Base-by-base conservation (phyloP, 169 alveolate genomes). In the Plasmodium vivax region DNA sequence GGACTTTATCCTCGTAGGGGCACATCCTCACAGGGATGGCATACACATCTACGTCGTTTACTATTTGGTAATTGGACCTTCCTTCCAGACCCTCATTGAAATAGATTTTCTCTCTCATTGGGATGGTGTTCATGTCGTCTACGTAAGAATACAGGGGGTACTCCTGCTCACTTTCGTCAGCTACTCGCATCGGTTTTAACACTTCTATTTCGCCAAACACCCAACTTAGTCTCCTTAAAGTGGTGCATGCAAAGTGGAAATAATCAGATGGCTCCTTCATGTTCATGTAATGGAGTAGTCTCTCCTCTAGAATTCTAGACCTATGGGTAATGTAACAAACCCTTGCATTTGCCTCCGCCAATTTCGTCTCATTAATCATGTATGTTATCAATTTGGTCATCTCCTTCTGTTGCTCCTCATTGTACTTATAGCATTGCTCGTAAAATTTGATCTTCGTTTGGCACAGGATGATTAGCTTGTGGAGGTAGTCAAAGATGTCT, bases 71-170 rank as follows among this genome's bases (percentile, higher is more conserved):
- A n/a, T 19, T 75, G 3, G 45, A 1, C 51, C 85, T 74, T 75
- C 93, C 93, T 85, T 85, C 93, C 7, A 85, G 16, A 16, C 93
- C 93, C 77, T 85, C 93, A 85, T 85, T 85, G 47, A 47, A 85
- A 51, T 74, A 85, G n/a, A 85, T 85, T 54, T 85, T 72, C 5
- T 85, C 87, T 56, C 93, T 74, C 93, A 85, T 85, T 6, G 93
- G 93, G 36, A 85, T 85, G 5, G 36, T 58, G 27, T 85, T 85
- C 82, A 68, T 54, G 43, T 85, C 68, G 23, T 85, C 93, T 27
- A 85, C 32, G 47, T 85, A 85, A 4, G 93, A 85, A 34, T 85
- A 85, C 9, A 85, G 23, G 8, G 93, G 85, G 30, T 85, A 85
- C 23, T 47, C 85, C 41, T 85, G 72, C 19, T 85, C 80, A 10